Percentiles rank a stretch among this genome's conserved stretches.
These are phyloP conservation scores for Diversispora epigaea DNA, from an alignment of 192 early-diverging fungal species.

Conservation along the genomic window DNA sequence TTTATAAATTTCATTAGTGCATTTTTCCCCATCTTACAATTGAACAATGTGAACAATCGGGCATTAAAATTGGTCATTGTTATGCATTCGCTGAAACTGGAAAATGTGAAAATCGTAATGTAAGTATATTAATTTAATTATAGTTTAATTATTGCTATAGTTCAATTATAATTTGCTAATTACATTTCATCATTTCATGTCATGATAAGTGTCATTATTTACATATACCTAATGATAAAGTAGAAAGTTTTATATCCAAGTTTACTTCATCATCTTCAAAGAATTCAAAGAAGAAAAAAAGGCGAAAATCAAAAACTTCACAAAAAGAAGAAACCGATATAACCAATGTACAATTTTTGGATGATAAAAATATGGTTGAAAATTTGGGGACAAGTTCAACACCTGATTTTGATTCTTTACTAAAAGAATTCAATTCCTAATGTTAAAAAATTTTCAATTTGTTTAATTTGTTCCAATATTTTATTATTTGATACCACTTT, in stretches of 20 bases:
- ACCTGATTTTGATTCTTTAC: not conserved
- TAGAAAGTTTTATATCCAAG: not conserved
- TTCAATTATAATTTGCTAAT: not conserved
- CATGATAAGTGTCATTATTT: not conserved
- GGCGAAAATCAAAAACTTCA: not conserved
- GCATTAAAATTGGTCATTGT: not conserved
- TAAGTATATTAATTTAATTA: not conserved
- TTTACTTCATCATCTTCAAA: not conserved
- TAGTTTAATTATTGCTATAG: not conserved
- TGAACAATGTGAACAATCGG: not conserved
- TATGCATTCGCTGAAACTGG: not conserved
- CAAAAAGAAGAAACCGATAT: not conserved
- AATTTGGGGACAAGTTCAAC: not conserved
- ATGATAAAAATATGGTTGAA: not conserved
- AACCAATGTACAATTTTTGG: not conserved
- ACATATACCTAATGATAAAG: not conserved
- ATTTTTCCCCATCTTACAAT: not conserved
- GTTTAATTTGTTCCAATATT: too few relatives aligned
- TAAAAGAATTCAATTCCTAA: not conserved
- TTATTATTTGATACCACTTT: not conserved
- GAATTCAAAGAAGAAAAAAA: not conserved
- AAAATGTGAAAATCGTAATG: not conserved
- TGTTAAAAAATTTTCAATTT: too few relatives aligned
- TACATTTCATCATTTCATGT: not conserved
- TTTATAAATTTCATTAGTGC: not conserved